Evolutionary conservation across 768 basidiomycete genomes (phyloP).

Genomic region (Boletellus sp.): DNA sequence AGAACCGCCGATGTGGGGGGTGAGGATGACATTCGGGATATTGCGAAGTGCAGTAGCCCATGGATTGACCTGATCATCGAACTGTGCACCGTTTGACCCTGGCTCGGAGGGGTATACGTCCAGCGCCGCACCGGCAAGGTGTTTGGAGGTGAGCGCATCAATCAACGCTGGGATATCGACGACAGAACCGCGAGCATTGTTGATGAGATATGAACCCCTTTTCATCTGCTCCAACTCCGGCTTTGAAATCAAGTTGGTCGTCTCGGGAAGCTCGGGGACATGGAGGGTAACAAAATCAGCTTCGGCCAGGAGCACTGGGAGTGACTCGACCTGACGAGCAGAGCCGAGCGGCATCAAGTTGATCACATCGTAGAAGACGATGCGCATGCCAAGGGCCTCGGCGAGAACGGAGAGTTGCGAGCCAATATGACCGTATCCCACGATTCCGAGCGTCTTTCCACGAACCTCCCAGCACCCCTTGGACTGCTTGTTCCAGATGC

Average conservation of each 20-base stretch:
- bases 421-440: conserved; percentile 98
- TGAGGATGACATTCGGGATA: conserved; percentile 90
- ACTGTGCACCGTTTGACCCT: conserved; percentile 82
- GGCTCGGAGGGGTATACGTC: conserved; percentile 97
- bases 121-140: conserved; percentile 82
- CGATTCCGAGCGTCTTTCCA: conserved; percentile 96
- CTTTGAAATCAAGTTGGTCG: conserved; percentile 85
- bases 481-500: conserved; percentile 98
- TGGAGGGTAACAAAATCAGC: conserved; percentile 96
- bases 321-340: conserved; percentile 83
- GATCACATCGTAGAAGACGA: conserved; percentile 92
- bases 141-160: conserved; percentile 74
- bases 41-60: conserved; percentile 76
- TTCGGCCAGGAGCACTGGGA: conserved; percentile 66
- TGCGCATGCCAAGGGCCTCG: conserved; percentile 93
- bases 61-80: conserved; percentile 83
- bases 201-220: conserved; percentile 90
- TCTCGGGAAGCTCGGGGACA: conserved; percentile 95
- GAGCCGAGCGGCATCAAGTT: conserved; percentile 97
- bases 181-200: conserved; percentile 94
- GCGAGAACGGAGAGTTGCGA: conserved; percentile 95
- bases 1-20: conserved; percentile 98
- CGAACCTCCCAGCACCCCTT: conserved; percentile 98
- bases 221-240: conserved; percentile 88
- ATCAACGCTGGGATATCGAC: conserved; percentile 93